Evolutionary conservation across 345 rosid genomes (phyloP).

Genomic region (Salix dunnii): DNA sequence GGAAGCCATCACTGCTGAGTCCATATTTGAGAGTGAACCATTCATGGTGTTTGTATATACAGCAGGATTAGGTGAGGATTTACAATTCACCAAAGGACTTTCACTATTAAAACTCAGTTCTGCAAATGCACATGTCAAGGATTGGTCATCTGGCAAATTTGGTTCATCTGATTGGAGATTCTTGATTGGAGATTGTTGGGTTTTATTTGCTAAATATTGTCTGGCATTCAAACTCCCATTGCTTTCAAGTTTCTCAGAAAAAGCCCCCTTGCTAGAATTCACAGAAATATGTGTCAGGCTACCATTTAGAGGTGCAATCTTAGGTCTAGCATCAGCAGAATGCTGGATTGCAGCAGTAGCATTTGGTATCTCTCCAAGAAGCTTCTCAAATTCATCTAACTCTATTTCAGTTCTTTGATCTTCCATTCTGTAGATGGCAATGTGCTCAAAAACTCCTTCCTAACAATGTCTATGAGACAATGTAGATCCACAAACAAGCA

Average conservation of each 20-base stretch:
- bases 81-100: slow-evolving; percentile 23
- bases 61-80: slow-evolving; percentile 21
- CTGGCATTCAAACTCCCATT: slow-evolving; percentile 29
- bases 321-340: slow-evolving; percentile 37
- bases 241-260: slow-evolving; percentile 28
- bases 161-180: slow-evolving; percentile 32
- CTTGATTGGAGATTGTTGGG: slow-evolving; percentile 31
- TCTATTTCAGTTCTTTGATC: slow-evolving; percentile 49
- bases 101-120: slow-evolving; percentile 36
- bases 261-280: slow-evolving; percentile 37
- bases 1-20: slow-evolving; percentile 29
- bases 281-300: slow-evolving; percentile 27
- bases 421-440: slow-evolving; percentile 42
- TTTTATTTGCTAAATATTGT: slow-evolving; percentile 16
- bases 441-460: slow-evolving; percentile 4
- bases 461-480: slow-evolving; percentile 13
- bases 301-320: slow-evolving; percentile 24
- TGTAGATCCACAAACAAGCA: slow-evolving; percentile 18
- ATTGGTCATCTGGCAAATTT: slow-evolving; percentile 50
- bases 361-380: slow-evolving; percentile 77
- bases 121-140: slow-evolving; percentile 53
- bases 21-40: slow-evolving; percentile 20
- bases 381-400: slow-evolving; percentile 70
- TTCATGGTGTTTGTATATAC: slow-evolving; percentile 25
- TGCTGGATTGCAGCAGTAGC: slow-evolving; percentile 56